phyloP scores from a whole-genome alignment of 2,329 filamentous ascomycete genomes.

The Cladophialophora immunda region DNA sequence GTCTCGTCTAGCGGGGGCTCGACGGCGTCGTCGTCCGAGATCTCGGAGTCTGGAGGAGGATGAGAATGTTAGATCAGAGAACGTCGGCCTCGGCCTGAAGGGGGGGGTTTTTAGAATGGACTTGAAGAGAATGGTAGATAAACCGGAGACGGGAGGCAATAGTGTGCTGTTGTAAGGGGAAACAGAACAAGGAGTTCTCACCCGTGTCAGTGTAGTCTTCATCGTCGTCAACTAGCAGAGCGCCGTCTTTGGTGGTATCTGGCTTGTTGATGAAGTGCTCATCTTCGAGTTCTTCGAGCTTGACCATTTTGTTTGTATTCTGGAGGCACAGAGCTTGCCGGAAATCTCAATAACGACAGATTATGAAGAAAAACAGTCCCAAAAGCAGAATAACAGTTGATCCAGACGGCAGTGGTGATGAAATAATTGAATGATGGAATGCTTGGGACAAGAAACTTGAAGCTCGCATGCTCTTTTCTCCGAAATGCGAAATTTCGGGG shows the following conservation, averaged over 20 bases:
- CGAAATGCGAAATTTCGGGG: constrained; percentile 14
- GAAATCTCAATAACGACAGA: neutral
- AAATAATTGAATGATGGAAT: constrained; percentile 3
- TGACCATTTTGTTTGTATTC: constrained; percentile 74
- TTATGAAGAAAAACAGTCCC: neutral
- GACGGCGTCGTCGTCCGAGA: constrained; percentile 80
- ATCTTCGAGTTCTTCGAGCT: constrained; percentile 95
- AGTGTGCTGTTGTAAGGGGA: too few species aligned
- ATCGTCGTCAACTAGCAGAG: constrained; percentile 61
- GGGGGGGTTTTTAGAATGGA: neutral
- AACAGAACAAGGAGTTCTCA: constrained; percentile 55
- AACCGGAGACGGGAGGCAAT: neutral
- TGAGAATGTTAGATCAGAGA: constrained; percentile 20
- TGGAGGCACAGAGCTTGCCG: neutral
- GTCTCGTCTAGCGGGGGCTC: constrained; percentile 64
- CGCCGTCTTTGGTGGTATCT: constrained; percentile 69
- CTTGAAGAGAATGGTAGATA: neutral
- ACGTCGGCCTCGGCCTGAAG: neutral
- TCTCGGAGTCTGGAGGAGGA: constrained; percentile 72
- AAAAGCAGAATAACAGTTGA: neutral
- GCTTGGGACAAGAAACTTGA: neutral
- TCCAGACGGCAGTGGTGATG: constrained; percentile 2
- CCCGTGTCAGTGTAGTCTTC: constrained; percentile 94
- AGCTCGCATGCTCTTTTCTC: constrained; percentile 21
- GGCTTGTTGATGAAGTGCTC: constrained; percentile 86